Evolutionary conservation across 148 eudicot species (phyloP), one percentile per base, ranked within the genome.

Genomic region (Chenopodium berlandieri): DNA sequence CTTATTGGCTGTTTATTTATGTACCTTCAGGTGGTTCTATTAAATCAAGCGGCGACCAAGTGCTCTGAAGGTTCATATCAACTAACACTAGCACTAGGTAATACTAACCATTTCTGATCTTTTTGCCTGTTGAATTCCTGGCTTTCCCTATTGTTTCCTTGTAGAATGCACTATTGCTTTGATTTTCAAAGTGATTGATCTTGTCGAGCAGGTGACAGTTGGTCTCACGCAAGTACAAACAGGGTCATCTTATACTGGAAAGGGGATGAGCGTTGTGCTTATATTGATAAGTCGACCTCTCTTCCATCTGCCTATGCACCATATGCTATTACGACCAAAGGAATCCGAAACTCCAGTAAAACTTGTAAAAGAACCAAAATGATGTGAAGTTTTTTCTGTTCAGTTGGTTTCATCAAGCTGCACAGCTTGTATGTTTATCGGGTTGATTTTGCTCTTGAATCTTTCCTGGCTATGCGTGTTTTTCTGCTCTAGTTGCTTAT

Each of bases 211-310:
- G 97, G 99, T 76, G 99, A 96, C 81, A 92, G 97, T 69, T 96
- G 97, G 99, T 90, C 99, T 16, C 99, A 96, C 79, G 94, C 99
- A 58, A 86, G 94, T 87, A 96, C 99, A 30, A 94, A 94, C 72
- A 91, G 99, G 75, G 76, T 96, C 76, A 91, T 96, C 84, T 87
- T 96, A 86, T 85, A 90, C 90, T 94, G 98, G 99, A 91, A 91
- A 19, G 95, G 87, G 32, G 83, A 92, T 46, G 93, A 92, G 77
- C 89, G 97, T 64, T 84, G 85, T 76, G 98, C 94, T 34, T 88
- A 92, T 78, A 82, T 96, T 16, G 99, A 96, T 85, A 96, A 96
- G 82, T 96, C 99, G 17, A 94, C 98, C 3, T 92, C 94, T 76
- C 89, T 92, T 70, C 87, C 82, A 83, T 91, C 95, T 71, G 91